A percentile compares a stretch with the other conserved stretches of the same genome.
These are phyloP conservation scores for Ophiostoma triangulosporum DNA, from an alignment of 2,329 filamentous ascomycete genomes.

Conservation along the genomic window DNA sequence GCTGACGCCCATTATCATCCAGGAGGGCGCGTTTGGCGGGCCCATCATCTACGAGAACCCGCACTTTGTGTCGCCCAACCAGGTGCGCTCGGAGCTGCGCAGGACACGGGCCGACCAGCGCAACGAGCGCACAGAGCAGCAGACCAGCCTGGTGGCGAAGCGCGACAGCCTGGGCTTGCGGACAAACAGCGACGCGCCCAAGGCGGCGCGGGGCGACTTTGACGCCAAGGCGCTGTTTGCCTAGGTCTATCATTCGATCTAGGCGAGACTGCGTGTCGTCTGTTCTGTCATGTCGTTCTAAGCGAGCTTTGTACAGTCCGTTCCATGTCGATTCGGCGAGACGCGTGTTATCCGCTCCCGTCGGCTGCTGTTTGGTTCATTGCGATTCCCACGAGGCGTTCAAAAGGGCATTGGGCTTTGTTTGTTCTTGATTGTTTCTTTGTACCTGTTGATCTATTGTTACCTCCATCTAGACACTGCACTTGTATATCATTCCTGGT, in stretches of 20 bases:
- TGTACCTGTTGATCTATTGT: not conserved
- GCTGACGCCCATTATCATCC: conserved; percentile 84
- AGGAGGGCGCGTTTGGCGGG: conserved; percentile 88
- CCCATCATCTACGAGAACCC: conserved; percentile 98
- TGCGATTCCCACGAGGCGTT: conserved; percentile 1
- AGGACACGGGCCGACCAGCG: conserved; percentile 65
- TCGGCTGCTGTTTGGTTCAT: not conserved
- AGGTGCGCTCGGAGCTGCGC: conserved; percentile 71
- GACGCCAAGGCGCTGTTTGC: conserved; percentile 68
- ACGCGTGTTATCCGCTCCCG: too few species aligned
- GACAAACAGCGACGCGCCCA: conserved; percentile 48
- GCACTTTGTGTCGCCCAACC: conserved; percentile 93
- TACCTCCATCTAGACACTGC: not conserved
- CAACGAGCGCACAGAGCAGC: conserved; percentile 60
- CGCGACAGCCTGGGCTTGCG: conserved; percentile 64
- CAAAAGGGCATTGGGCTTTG: conserved; percentile 1
- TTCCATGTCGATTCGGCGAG: too few species aligned
- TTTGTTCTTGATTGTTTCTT: not conserved
- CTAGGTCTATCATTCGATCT: too few species aligned
- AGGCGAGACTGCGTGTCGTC: too few species aligned
- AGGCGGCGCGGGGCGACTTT: conserved; percentile 48
- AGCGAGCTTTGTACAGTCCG: too few species aligned
- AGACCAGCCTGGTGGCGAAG: conserved; percentile 59
- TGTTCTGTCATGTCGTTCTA: too few species aligned
- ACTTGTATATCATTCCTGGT: not conserved